Evolutionary conservation across 495 filamentous ascomycete species (phyloP), one percentile per base, ranked within the genome.

Genomic region (Annulohypoxylon bovei): DNA sequence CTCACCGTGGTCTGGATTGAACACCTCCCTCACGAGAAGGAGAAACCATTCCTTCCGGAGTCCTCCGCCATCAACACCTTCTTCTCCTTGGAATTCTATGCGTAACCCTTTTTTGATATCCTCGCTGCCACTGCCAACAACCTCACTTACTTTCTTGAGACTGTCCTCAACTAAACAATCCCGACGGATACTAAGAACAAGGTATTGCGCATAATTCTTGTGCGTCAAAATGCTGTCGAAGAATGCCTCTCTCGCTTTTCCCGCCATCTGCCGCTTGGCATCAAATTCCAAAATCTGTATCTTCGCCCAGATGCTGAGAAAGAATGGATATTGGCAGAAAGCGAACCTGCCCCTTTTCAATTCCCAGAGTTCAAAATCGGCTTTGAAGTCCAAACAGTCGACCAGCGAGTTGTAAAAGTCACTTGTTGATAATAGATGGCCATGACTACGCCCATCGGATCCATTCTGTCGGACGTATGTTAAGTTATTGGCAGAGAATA

Each of bases 11-110:
- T 93, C 88, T 12, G 93, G 93, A 74, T 97, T 93, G 78, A 97
- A 97, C 25, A 98, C 88, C 73, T 98, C 94, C 64, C 95, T 85
- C 16, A 97, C 92, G 16, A 98, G 87, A 55, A 97, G 84, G 35
- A 97, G 81, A 74, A 98, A 98, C 95, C 95, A 98, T 79, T 98
- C 94, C 76, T 98, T 98, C 50, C 93, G 88, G 30, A 97, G 84
- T 4, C 94, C 94, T 27, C 94, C 94, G 7, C 92, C 95, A 81
- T 98, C 94, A 47, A 98, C 87, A 1, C 94, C 94, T 77, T 97
- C 94, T 77, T 97, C 95, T 44, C 93, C 93, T 22, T 87, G 76
- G 71, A 98, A 98, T 62, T 92, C 90, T 49, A 98, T 94, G 30
- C 91, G 88, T 47, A 98, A 79, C 6, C 91, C 93, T 77, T 98